Percentiles rank a stretch among this genome's conserved stretches.
phyloP scores from a whole-genome alignment of 148 eudicot genomes.

The Heliamphora exappendiculata region DNA sequence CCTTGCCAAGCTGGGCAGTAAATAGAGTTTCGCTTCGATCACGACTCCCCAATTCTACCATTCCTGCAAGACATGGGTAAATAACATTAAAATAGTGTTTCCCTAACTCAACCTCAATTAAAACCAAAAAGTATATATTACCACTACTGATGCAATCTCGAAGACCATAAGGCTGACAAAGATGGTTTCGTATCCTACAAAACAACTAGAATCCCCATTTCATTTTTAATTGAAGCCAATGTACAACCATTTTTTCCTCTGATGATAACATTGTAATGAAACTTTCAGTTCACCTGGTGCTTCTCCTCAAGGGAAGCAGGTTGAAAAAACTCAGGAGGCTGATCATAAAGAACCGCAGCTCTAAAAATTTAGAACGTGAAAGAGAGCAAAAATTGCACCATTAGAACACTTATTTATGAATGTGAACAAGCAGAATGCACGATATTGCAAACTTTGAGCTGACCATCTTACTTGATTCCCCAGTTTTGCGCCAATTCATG shows the following conservation, averaged over 20 bases:
- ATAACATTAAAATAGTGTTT: neutral
- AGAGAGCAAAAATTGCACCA: slow-evolving; percentile 2
- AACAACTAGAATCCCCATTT: slow-evolving; percentile 51
- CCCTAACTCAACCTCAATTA: slow-evolving; percentile 5
- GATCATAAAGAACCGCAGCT: slow-evolving; percentile 87
- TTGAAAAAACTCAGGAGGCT: slow-evolving; percentile 88
- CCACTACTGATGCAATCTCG: slow-evolving; percentile 74
- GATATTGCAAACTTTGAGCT: slow-evolving; percentile 6
- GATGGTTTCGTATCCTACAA: slow-evolving; percentile 49
- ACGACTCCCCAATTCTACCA: slow-evolving; percentile 14
- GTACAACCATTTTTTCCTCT: neutral
- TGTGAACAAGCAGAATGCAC: slow-evolving; percentile 4
- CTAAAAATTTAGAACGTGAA: slow-evolving; percentile 18
- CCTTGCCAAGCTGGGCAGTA: slow-evolving; percentile 34
- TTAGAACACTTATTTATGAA: slow-evolving; percentile 3
- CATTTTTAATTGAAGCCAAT: slow-evolving; percentile 9
- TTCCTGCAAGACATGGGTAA: slow-evolving; percentile 23
- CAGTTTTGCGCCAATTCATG: slow-evolving; percentile 91
- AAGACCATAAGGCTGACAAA: slow-evolving; percentile 41
- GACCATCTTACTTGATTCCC: slow-evolving; percentile 64
- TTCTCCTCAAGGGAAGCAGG: slow-evolving; percentile 78
- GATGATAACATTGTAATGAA: slow-evolving; percentile 5
- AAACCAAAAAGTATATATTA: slow-evolving; percentile 20
- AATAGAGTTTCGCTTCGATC: slow-evolving; percentile 48
- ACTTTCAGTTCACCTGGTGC: slow-evolving; percentile 50